Base-by-base conservation (phyloP, 495 filamentous ascomycete genomes). In the Podospora pseudopauciseta region DNA sequence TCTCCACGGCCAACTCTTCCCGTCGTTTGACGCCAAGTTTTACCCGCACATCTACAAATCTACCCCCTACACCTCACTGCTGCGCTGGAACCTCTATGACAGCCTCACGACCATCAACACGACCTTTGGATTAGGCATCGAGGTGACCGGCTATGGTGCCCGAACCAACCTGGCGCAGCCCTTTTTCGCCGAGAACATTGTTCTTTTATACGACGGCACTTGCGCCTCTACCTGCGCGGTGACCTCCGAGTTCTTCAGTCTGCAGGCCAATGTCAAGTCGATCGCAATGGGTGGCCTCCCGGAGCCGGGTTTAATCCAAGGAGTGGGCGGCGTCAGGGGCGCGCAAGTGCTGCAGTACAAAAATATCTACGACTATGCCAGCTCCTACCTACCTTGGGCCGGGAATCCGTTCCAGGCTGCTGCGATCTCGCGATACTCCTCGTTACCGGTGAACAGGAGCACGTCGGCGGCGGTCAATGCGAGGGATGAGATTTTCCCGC, bases 181-280 rank as follows among this genome's bases (percentile, higher is more conserved):
- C 1, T 84, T 84, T 59, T 73, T 32, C 2, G 30, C 69, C 0
- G 67, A 65, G 16, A 63, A 74, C 55, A 74, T 73, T 63, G 64
- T 75, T 34, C 63, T 72, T 61, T 60, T 72, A 34, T 70, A 72
- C 66, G 87, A 90, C 71, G 87, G 87, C 68, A 82, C 82, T 71
- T 90, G 87, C 73, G 84, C 84, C 16, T 87, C 84, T 6, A 88
- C 87, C 16, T 90, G 87, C 74, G 81, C 83, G 6, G 79, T 87
- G 69, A 88, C 88, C 72, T 76, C 79, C 26, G 82, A 87, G 66
- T 77, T 87, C 19, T 81, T 89, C 79, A 81, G 82, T 4, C 74
- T 81, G 59, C 80, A 85, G 72, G 85, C 71, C 13, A 81, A 80
- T 27, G 83, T 89, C 4, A 84, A 84, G 68, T 82, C 82, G 16